These are phyloP conservation scores for Pythium aristosporum DNA, from an alignment of 352 stramenopile genomes.

Conservation along the genomic window DNA sequence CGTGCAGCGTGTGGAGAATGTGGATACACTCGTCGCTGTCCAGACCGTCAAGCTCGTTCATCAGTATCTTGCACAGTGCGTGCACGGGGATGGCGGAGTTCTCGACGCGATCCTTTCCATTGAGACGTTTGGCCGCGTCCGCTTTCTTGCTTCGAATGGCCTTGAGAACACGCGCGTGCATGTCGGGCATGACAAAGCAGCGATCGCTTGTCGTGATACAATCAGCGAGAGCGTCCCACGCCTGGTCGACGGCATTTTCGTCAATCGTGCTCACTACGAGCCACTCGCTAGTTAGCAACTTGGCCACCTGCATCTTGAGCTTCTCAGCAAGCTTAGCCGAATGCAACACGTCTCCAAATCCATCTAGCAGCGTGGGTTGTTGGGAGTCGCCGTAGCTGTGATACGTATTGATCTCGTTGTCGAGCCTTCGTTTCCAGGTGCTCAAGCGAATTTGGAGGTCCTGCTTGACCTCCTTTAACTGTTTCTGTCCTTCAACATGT, in stretches of 20 bases:
- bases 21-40: conserved; percentile 7
- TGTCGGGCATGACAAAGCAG: conserved; percentile 14
- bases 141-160: not conserved
- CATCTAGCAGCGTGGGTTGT: not conserved
- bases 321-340: not conserved
- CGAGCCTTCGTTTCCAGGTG: conserved; percentile 1
- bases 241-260: conserved; percentile 8
- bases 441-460: conserved; percentile 9
- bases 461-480: conserved; percentile 1
- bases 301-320: conserved; percentile 6
- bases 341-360: not conserved
- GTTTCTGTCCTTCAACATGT: not conserved
- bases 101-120: conserved; percentile 14
- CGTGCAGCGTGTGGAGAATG: conserved; percentile 17
- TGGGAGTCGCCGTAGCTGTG: not conserved
- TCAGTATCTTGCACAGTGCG: not conserved
- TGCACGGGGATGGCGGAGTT: not conserved
- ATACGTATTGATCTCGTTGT: not conserved
- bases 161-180: conserved; percentile 3
- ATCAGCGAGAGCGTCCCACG: not conserved
- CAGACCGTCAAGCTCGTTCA: not conserved
- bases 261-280: conserved; percentile 10
- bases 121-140: not conserved
- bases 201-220: conserved; percentile 3
- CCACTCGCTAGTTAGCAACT: not conserved